Conservation (phyloP, 441 rosid genomes). For the Daphne laureola region DNA sequence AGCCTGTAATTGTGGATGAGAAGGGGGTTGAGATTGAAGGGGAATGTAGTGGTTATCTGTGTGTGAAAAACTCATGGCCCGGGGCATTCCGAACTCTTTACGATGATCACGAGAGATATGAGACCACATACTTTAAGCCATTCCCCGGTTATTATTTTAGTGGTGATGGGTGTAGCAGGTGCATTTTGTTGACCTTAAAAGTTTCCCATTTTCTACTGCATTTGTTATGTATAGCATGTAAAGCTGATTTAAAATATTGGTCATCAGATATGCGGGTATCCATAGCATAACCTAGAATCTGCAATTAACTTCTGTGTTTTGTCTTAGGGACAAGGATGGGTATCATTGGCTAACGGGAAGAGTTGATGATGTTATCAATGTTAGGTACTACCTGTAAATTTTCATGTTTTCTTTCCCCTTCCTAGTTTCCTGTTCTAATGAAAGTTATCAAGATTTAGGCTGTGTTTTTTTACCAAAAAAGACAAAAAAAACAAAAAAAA, state of each 20-base stretch:
- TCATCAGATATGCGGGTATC: slow-evolving; percentile 1
- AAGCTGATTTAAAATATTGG: slow-evolving; percentile 3
- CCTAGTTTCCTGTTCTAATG: background rate
- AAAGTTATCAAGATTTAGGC: too few relatives aligned
- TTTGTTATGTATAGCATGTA: background rate
- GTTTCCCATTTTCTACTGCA: slow-evolving; percentile 6
- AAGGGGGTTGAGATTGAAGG: slow-evolving; percentile 95
- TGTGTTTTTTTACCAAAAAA: background rate
- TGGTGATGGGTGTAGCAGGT: slow-evolving; percentile 98
- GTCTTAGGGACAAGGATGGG: slow-evolving; percentile 92
- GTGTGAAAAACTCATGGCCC: slow-evolving; percentile 94
- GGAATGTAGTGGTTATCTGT: slow-evolving; percentile 88
- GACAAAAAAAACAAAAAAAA: too few relatives aligned
- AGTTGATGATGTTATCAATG: slow-evolving; percentile 98
- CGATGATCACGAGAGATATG: slow-evolving; percentile 98
- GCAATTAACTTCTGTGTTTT: slow-evolving; percentile 11
- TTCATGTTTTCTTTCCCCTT: too few relatives aligned
- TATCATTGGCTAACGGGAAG: slow-evolving; percentile 98
- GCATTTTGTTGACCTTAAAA: slow-evolving; percentile 8
- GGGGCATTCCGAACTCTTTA: slow-evolving; percentile 94
- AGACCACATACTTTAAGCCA: slow-evolving; percentile 94
- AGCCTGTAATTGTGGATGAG: slow-evolving; percentile 95
- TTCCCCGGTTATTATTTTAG: slow-evolving; percentile 89
- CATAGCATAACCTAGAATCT: background rate
- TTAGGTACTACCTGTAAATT: slow-evolving; percentile 42